phyloP scores from a whole-genome alignment of 2,329 filamentous ascomycete species.

The Colletotrichum cereale region DNA sequence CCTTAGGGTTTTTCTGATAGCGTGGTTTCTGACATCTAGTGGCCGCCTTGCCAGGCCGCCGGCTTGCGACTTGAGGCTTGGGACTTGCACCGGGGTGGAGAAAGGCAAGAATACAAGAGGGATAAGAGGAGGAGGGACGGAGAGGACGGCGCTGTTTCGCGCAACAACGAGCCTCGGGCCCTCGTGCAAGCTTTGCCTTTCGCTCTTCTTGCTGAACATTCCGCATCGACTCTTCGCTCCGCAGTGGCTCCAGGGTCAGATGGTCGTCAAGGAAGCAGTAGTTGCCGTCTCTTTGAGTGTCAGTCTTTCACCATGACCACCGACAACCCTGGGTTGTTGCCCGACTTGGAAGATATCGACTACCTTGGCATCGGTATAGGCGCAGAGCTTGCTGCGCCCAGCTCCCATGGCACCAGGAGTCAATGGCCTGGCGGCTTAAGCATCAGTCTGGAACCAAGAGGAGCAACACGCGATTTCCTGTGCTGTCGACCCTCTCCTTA shows the following conservation, averaged over 20 bases:
- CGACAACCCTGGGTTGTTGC: neutral
- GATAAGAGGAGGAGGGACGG: neutral
- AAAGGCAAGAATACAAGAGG: neutral
- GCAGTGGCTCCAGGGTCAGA: neutral
- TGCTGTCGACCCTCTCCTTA: neutral
- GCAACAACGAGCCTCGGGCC: neutral
- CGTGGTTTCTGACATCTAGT: neutral
- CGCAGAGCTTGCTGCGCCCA: neutral
- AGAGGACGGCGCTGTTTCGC: neutral
- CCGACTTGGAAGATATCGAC: slow-evolving; percentile 12
- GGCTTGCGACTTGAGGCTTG: slow-evolving; percentile 8
- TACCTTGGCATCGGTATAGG: slow-evolving; percentile 22
- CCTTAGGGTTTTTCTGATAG: slow-evolving; percentile 14
- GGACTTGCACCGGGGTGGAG: neutral
- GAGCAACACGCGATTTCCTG: neutral
- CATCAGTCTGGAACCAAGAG: slow-evolving; percentile 6
- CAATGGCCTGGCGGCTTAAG: slow-evolving; percentile 14
- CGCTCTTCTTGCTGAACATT: neutral
- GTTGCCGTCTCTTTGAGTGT: neutral
- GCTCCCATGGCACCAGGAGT: neutral
- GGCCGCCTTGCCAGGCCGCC: slow-evolving; percentile 25
- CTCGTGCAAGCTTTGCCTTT: slow-evolving; percentile 27
- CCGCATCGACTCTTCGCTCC: neutral
- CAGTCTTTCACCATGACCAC: slow-evolving; percentile 1
- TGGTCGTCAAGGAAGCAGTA: neutral